These are phyloP conservation scores for Lentinus tigrinus DNA, from an alignment of 768 basidiomycete species.

Conservation along the genomic window DNA sequence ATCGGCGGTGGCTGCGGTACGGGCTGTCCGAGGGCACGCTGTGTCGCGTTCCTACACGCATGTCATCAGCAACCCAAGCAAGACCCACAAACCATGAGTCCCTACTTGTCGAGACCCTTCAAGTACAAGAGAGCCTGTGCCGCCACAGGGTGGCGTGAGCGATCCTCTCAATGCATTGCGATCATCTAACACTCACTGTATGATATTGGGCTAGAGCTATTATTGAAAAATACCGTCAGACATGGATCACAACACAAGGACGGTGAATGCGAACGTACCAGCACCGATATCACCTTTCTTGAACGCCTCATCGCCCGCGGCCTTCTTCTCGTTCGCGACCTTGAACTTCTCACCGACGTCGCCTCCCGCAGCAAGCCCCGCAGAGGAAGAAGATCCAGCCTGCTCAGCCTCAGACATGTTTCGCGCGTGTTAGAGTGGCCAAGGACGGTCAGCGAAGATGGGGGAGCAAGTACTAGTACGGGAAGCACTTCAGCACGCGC, in stretches of 20 bases:
- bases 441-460: background rate
- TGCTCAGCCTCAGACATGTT: constrained; percentile 3
- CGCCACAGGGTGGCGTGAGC: constrained; percentile 1
- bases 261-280: constrained; percentile 23
- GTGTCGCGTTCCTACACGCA: constrained; percentile 18
- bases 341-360: constrained; percentile 47
- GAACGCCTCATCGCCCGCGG: constrained; percentile 36
- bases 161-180: background rate
- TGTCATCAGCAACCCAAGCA: background rate
- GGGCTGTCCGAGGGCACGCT: constrained; percentile 19
- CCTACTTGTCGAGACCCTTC: constrained; percentile 76
- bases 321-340: constrained; percentile 49
- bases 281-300: constrained; percentile 30
- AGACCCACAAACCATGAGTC: too few species aligned
- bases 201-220: constrained; percentile 71
- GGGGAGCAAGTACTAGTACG: background rate
- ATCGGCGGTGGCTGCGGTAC: constrained; percentile 8
- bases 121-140: constrained; percentile 65
- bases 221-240: background rate
- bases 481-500: background rate
- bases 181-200: constrained; percentile 43
- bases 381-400: constrained; percentile 8
- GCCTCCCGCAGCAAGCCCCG: constrained; percentile 5
- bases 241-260: background rate
- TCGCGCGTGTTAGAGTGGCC: too few species aligned